Percentiles rank a stretch among this genome's conserved stretches.
Conservation (phyloP, 2,329 filamentous ascomycete species). For the Chaetomium sp. region DNA sequence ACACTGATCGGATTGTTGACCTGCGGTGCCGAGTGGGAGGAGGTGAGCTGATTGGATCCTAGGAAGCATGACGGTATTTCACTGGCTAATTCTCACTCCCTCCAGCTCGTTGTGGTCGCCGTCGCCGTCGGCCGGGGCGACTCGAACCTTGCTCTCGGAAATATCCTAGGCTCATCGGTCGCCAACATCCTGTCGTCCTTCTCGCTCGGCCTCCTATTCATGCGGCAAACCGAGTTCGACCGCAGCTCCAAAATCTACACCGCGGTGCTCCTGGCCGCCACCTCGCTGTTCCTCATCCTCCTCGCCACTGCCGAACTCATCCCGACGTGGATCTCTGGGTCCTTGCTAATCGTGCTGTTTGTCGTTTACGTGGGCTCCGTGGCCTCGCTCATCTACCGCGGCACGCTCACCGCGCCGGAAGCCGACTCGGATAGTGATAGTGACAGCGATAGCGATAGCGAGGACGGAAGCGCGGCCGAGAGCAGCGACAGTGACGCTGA, state of each 20-base stretch:
- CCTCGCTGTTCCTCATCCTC: constrained; percentile 34
- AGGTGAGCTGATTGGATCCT: constrained; percentile 29
- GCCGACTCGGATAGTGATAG: constrained; percentile 33
- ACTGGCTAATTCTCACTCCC: neutral
- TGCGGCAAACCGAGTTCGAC: constrained; percentile 35
- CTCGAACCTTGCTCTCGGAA: constrained; percentile 42
- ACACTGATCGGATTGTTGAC: constrained; percentile 45
- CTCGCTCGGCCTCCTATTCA: constrained; percentile 42
- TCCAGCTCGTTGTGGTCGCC: constrained; percentile 42
- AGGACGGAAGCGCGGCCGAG: neutral
- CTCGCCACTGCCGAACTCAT: constrained; percentile 26
- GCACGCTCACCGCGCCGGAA: constrained; percentile 35
- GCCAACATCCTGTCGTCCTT: constrained; percentile 50
- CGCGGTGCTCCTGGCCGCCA: constrained; percentile 34
- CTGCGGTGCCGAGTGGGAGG: constrained; percentile 48
- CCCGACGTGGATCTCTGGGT: constrained; percentile 32
- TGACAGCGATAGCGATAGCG: neutral
- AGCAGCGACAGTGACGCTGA: neutral
- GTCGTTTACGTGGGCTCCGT: constrained; percentile 39
- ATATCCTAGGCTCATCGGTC: constrained; percentile 44
- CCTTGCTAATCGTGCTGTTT: constrained; percentile 37
- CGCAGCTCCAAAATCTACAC: constrained; percentile 42
- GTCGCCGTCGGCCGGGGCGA: constrained; percentile 39
- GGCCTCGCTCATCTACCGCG: constrained; percentile 38
- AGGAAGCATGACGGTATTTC: neutral